A percentile compares a stretch with the other conserved stretches of the same genome.
phyloP scores from a whole-genome alignment of 768 basidiomycete genomes.

The Amylocystis lapponica region DNA sequence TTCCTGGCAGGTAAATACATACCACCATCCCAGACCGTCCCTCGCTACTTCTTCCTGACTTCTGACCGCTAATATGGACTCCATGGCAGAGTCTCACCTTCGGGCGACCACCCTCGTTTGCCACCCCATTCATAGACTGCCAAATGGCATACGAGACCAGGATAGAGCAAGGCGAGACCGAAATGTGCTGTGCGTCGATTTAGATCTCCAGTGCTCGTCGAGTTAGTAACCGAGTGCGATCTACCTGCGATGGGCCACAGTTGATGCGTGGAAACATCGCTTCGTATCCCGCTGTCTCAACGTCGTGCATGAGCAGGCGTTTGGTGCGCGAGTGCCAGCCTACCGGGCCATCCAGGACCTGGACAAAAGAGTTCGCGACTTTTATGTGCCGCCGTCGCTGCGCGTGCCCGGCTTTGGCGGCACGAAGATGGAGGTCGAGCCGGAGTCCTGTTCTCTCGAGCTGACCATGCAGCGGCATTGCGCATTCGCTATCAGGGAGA shows the following conservation, averaged over 20 bases:
- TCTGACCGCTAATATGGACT: constrained; percentile 4
- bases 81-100: constrained; percentile 56
- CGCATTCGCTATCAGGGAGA: constrained; percentile 63
- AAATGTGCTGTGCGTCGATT: constrained; percentile 53
- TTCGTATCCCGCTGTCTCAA: constrained; percentile 58
- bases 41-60: constrained; percentile 1
- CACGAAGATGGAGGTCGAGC: constrained; percentile 15
- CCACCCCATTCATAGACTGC: constrained; percentile 49
- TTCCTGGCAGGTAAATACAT: constrained; percentile 54
- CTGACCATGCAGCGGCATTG: constrained; percentile 65
- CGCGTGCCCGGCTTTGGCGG: constrained; percentile 59
- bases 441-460: constrained; percentile 39
- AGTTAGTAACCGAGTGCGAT: not conserved
- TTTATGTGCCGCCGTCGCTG: constrained; percentile 59
- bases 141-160: constrained; percentile 37
- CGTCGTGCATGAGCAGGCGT: constrained; percentile 62
- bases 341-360: constrained; percentile 61
- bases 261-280: constrained; percentile 64
- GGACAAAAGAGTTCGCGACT: constrained; percentile 58
- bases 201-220: constrained; percentile 1
- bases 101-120: constrained; percentile 64
- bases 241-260: constrained; percentile 27
- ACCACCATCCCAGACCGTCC: not conserved
- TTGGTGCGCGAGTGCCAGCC: constrained; percentile 54
- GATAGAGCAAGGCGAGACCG: constrained; percentile 43